Evolutionary conservation across 1,284 basidiomycete species (phyloP), one percentile per base, ranked within the genome.

Genomic region (Gomphus bonarii): DNA sequence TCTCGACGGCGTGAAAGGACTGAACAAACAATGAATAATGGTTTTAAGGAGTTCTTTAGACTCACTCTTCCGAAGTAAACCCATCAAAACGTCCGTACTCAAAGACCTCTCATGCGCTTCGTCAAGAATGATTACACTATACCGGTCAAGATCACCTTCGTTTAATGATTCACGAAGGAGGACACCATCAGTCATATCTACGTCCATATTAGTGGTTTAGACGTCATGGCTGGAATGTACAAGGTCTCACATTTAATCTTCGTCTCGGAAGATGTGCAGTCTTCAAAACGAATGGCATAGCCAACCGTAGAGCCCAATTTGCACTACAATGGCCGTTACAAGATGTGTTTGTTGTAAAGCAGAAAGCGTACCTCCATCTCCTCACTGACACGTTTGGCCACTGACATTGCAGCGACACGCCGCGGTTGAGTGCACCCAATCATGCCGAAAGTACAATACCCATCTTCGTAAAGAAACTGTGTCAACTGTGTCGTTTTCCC

Each of bases 161-260:
- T 97, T 98, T 35, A 98, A 71, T 1, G 91, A 95, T 69, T 99
- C 95, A 65, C 95, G 84, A 9, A 98, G 80, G 14, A 99, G 76
- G 1, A 99, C 93, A 77, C 95, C 95, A 65, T 98, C 95, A 0
- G 95, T 98, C 95, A 98, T 97, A 67, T 91, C 91, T 94, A 61
- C 18, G 28, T 22, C n/a, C 48, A 61, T 16, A 36, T 50, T 50
- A 46, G 54, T 3, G 57, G 30, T 43, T 66, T 3, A 61, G 51
- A 14, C 31, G n/a, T 3, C 56, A 25, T 54, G 49, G 14, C 28
- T 22, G 18, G 1, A 7, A 53, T 38, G n/a, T 22, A 36, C 52
- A 7, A 38, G 28, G 20, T 70, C 82, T 62, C 61, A 92, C 91
- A 97, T 74, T 98, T 98, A 69, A 98, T 97, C 70, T 86, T 92